Evolutionary conservation across 2,329 filamentous ascomycete species (phyloP).

Genomic region (Xylaria sp.): DNA sequence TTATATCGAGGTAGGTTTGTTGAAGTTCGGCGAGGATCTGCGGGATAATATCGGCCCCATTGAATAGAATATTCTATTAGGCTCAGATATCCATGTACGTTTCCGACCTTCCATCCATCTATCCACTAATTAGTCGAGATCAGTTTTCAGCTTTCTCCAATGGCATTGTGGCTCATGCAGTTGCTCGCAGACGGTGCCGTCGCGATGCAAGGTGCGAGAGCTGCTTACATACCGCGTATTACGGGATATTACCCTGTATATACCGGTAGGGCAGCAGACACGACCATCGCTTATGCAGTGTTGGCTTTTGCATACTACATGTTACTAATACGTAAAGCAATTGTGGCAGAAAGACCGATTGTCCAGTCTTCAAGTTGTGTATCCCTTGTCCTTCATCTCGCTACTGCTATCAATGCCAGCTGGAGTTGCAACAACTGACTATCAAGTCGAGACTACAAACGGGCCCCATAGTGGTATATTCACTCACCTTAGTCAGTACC

Average conservation of each 20-base stretch:
- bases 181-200: not conserved
- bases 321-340: not conserved
- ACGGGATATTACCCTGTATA: not conserved
- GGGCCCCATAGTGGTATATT: not conserved
- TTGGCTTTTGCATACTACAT: not conserved
- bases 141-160: not conserved
- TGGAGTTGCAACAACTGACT: not conserved
- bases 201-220: not conserved
- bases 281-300: not conserved
- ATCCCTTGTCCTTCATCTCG: not conserved
- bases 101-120: too few relatives aligned
- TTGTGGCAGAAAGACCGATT: not conserved
- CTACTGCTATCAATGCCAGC: not conserved
- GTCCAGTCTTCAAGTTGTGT: not conserved
- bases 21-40: not conserved
- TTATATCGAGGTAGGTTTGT: too few relatives aligned
- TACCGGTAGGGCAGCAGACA: not conserved
- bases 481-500: not conserved
- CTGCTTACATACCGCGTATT: not conserved
- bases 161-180: not conserved
- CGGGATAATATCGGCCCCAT: not conserved
- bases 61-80: not conserved
- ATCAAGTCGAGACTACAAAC: not conserved
- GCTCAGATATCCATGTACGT: not conserved
- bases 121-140: not conserved